phyloP scores from a whole-genome alignment of 2,329 filamentous ascomycete species.

The Sporothrix inflata region DNA sequence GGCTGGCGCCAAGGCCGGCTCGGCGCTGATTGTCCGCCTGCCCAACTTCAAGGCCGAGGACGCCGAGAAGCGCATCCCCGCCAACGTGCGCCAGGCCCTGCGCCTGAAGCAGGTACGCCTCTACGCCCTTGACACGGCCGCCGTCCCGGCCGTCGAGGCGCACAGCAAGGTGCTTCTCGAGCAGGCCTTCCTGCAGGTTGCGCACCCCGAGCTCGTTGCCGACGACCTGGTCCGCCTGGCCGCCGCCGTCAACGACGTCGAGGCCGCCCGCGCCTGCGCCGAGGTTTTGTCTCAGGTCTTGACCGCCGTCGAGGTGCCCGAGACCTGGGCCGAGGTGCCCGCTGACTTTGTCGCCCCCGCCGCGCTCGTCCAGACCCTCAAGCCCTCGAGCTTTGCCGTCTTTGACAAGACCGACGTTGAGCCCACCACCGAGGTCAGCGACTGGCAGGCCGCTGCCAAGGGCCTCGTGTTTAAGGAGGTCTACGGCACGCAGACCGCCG shows the following conservation, averaged over 20 bases:
- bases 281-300: constrained; percentile 72
- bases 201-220: constrained; percentile 66
- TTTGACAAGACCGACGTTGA: constrained; percentile 79
- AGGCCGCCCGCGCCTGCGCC: constrained; percentile 52
- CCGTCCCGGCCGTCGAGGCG: constrained; percentile 68
- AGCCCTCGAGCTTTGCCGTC: constrained; percentile 77
- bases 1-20: constrained; percentile 68
- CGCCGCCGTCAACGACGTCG: constrained; percentile 54
- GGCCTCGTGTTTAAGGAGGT: constrained; percentile 93
- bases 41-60: constrained; percentile 85
- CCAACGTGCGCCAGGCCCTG: constrained; percentile 70
- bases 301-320: constrained; percentile 73
- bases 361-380: constrained; percentile 64
- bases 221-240: constrained; percentile 69
- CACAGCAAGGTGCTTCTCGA: constrained; percentile 71
- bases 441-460: constrained; percentile 86
- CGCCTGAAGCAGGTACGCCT: constrained; percentile 71
- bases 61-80: constrained; percentile 81
- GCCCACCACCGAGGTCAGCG: constrained; percentile 64
- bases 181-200: constrained; percentile 79
- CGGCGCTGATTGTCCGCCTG: constrained; percentile 75
- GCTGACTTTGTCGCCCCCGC: constrained; percentile 56
- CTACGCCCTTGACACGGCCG: constrained; percentile 73
- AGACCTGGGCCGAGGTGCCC: constrained; percentile 75
- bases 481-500: constrained; percentile 70